phyloP scores from a whole-genome alignment of 176 grass and related monocot genomes.

The Chloris gayana region DNA sequence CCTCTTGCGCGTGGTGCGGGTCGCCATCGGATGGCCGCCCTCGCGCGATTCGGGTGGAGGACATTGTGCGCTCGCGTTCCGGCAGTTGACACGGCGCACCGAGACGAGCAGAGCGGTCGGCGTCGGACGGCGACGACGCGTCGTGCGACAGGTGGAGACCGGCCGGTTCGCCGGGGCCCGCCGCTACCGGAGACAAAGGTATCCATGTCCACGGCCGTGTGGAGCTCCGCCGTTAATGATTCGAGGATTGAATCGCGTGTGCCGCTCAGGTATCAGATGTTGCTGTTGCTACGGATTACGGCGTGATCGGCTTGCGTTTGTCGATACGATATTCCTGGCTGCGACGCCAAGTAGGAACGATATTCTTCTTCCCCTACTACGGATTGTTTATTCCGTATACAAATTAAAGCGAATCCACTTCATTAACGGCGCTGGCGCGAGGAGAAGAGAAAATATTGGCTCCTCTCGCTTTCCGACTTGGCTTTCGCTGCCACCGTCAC shows the following conservation, averaged over 20 bases:
- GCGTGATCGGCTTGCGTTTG: neutral
- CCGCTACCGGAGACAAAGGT: slow-evolving; percentile 6
- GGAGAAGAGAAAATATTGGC: neutral
- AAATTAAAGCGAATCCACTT: neutral
- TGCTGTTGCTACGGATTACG: neutral
- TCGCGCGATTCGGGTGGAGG: slow-evolving; percentile 23
- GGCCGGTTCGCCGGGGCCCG: neutral
- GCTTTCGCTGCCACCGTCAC: slow-evolving; percentile 24
- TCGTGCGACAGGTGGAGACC: neutral
- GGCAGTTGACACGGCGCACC: slow-evolving; percentile 21
- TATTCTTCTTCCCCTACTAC: neutral
- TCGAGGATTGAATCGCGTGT: neutral
- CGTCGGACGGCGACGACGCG: slow-evolving; percentile 28
- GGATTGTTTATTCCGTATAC: neutral
- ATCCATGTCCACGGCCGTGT: neutral
- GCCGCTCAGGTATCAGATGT: neutral
- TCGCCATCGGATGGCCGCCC: slow-evolving; percentile 31
- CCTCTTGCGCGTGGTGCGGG: slow-evolving; percentile 15
- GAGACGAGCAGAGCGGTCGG: slow-evolving; percentile 25
- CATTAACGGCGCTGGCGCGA: neutral
- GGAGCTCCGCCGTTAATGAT: neutral
- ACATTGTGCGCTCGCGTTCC: neutral
- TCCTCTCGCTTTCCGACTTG: slow-evolving; percentile 45
- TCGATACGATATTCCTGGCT: slow-evolving; percentile 16
- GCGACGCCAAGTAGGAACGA: neutral